Evolutionary conservation across 352 stramenopile genomes (phyloP).

Genomic region (Phytophthora citricola): DNA sequence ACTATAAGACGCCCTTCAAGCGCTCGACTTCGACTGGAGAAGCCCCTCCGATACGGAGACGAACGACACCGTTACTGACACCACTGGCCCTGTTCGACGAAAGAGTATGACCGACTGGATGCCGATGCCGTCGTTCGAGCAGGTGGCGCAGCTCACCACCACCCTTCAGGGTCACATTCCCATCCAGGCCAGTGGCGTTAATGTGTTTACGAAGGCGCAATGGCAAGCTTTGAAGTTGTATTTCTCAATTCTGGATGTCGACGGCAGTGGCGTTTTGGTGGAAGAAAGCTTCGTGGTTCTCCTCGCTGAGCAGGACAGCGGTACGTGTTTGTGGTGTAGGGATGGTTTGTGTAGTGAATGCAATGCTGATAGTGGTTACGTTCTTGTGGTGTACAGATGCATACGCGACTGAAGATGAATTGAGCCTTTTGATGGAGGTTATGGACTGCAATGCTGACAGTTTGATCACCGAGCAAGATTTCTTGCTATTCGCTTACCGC

Average conservation of each 20-base stretch:
- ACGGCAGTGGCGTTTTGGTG: constrained; percentile 71
- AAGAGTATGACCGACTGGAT: constrained; percentile 54
- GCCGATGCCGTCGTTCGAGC: constrained; percentile 42
- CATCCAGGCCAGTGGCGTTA: constrained; percentile 37
- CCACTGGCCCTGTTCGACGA: constrained; percentile 34
- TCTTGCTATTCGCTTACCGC: constrained; percentile 83
- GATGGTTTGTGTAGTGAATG: constrained; percentile 2
- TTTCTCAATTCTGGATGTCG: constrained; percentile 74
- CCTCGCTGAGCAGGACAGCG: constrained; percentile 80
- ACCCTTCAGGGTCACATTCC: constrained; percentile 40
- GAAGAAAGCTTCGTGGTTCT: constrained; percentile 87
- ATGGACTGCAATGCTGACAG: constrained; percentile 83
- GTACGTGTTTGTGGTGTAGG: constrained; percentile 39
- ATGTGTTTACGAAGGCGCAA: constrained; percentile 75
- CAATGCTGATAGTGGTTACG: constrained; percentile 8
- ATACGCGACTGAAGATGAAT: constrained; percentile 84
- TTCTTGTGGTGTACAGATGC: constrained; percentile 51
- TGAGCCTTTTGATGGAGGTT: constrained; percentile 78
- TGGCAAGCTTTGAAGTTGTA: constrained; percentile 84
- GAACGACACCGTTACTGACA: constrained; percentile 31
- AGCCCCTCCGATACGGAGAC: constrained; percentile 23
- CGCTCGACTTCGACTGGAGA: constrained; percentile 45
- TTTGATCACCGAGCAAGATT: constrained; percentile 82
- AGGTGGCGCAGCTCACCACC: constrained; percentile 39
- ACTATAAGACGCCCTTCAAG: constrained; percentile 33